Base-by-base conservation (phyloP, 495 filamentous ascomycete species). In the Lasiosphaeria miniovina region DNA sequence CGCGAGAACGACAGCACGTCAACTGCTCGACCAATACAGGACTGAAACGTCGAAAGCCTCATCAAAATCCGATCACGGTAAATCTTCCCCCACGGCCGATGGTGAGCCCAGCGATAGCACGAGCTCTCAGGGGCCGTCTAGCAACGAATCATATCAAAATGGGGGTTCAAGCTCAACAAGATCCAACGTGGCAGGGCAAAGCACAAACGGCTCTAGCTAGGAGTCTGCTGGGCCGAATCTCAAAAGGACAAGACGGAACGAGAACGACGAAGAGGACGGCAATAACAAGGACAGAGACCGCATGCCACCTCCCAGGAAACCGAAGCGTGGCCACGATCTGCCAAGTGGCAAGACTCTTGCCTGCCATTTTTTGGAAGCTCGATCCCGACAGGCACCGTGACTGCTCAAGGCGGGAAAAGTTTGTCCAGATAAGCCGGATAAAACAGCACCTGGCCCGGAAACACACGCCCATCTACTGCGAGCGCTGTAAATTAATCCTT, bases 361-460 rank as follows among this genome's bases (percentile, higher is more conserved):
- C 43, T 56, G 54, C 38, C 54, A 40, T 4, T 4, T 56, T 46
- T 31, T 56, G 54, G 54, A 56, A 56, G 35, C 40, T 56, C 54
- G 54, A 56, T 33, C 54, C 54, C 10, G 24, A 14, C 4, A 46
- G n/a, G 17, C 48, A 49, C 31, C 41, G 45, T 33, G 8, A 57
- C 36, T 56, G 54, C 55, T 32, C 50, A 24, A 49, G 50, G 45
- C 24, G 32, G 32, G 32, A 50, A 7, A 35, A n/a, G 9, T 57
- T 34, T 8, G 12, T 17, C 33, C 41, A 57, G 15, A 32, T 57
- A 31, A 57, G 50, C 54, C 54, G 54, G 17, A 40, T 56, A 15
- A 56, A 56, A 40, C 54, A 56, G 38, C 43, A 57, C 55, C 43
- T 57, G 45, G 50, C 55, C 33, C 24, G 55, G 14, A 48, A 50